These are phyloP conservation scores for Acorus calamus DNA, from an alignment of 106 monocot species.

Conservation along the genomic window DNA sequence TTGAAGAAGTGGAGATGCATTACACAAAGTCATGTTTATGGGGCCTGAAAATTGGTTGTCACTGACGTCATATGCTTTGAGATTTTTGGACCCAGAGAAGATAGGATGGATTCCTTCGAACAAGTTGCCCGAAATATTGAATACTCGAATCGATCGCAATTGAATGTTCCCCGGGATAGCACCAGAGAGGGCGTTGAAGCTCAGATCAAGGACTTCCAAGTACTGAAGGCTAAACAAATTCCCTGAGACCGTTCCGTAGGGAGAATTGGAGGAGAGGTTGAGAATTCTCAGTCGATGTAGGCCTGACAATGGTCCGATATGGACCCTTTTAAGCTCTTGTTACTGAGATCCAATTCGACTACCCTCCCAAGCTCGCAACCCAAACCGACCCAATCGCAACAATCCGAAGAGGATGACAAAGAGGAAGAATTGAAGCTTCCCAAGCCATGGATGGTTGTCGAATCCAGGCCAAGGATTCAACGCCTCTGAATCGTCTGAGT, in stretches of 20 bases:
- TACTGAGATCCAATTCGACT: constrained; percentile 23
- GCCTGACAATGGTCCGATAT: constrained; percentile 16
- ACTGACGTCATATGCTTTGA: constrained; percentile 36
- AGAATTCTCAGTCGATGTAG: constrained; percentile 16
- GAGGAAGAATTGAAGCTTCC: too few relatives aligned
- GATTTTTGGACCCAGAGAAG: constrained; percentile 5
- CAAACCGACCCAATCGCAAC: constrained; percentile 56
- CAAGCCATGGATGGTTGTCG: too few relatives aligned
- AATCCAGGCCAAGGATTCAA: too few relatives aligned
- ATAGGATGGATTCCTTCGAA: constrained; percentile 31
- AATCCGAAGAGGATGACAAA: background rate
- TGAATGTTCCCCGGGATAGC: constrained; percentile 7
- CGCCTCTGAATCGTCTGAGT: too few relatives aligned
- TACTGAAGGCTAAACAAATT: constrained; percentile 11
- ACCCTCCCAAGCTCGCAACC: constrained; percentile 30
- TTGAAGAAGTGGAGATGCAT: constrained; percentile 18
- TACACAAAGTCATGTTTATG: constrained; percentile 30
- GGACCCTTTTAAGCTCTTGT: constrained; percentile 29
- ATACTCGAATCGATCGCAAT: constrained; percentile 12
- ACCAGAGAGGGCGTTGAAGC: constrained; percentile 43
- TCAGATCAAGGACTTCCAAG: constrained; percentile 43
- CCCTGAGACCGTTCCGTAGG: constrained; percentile 17
- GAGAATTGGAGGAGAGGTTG: constrained; percentile 24
- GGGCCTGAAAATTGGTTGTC: constrained; percentile 45
- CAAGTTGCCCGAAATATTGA: constrained; percentile 46